Conservation (phyloP, 768 basidiomycete genomes). For the Xerocomus spinulosus region DNA sequence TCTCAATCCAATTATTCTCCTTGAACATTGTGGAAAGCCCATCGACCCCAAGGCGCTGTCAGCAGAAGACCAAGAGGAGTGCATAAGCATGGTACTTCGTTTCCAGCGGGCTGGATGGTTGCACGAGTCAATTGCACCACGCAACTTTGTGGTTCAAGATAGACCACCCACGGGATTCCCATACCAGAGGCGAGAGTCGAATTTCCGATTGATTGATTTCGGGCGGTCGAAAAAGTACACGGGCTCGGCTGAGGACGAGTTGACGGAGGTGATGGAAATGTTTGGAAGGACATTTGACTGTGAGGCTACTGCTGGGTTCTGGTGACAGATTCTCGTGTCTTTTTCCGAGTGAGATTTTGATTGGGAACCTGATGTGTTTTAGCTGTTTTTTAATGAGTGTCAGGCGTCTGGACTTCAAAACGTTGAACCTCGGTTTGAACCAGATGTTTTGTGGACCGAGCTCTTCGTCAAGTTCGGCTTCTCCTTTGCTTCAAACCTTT, state of each 20-base stretch:
- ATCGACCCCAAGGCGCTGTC: conserved; percentile 28
- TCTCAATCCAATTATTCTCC: conserved; percentile 40
- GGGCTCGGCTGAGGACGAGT: not conserved
- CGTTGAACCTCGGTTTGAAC: too few relatives aligned
- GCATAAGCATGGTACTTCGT: conserved; percentile 36
- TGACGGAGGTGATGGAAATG: too few relatives aligned
- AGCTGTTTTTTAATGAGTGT: too few relatives aligned
- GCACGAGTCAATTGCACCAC: conserved; percentile 39
- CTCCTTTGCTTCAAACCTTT: too few relatives aligned
- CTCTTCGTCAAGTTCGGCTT: too few relatives aligned
- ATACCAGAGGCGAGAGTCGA: conserved; percentile 16
- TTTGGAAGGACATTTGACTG: too few relatives aligned
- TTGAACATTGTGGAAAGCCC: conserved; percentile 45
- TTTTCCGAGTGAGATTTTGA: too few relatives aligned
- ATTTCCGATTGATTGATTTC: conserved; percentile 51
- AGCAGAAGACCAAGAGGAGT: conserved; percentile 39
- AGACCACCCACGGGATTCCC: conserved; percentile 36
- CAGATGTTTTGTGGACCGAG: too few relatives aligned
- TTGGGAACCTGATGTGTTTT: too few relatives aligned
- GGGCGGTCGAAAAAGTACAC: conserved; percentile 33
- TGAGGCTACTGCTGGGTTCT: too few relatives aligned
- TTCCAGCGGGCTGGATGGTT: conserved; percentile 37
- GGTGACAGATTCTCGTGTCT: too few relatives aligned
- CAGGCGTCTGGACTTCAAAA: too few relatives aligned
- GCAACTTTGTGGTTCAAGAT: conserved; percentile 42